Evolutionary conservation across 2,329 filamentous ascomycete species (phyloP).

Genomic region (Fusarium verticillioides): DNA sequence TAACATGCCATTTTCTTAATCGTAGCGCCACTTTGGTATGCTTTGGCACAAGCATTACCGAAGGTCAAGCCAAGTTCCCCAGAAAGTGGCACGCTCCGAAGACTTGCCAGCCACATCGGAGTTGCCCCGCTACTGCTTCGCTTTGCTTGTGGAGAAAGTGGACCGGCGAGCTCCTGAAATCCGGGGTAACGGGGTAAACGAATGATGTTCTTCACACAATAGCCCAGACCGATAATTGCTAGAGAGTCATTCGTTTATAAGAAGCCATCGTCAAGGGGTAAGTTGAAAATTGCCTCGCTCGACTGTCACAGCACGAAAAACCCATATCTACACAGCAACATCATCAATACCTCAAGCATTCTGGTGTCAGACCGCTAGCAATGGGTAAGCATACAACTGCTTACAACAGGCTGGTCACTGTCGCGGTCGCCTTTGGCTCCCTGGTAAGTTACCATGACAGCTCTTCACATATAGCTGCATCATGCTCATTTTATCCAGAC

Average conservation of each 20-base stretch:
- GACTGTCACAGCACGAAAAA: background rate
- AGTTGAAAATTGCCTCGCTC: too few species aligned
- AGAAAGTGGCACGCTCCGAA: background rate
- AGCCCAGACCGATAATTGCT: background rate
- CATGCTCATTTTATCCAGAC: slow-evolving; percentile 47
- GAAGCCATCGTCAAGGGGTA: background rate
- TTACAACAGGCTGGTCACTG: slow-evolving; percentile 49
- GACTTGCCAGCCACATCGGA: background rate
- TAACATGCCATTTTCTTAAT: rapidly evolving
- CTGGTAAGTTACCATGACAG: slow-evolving; percentile 29
- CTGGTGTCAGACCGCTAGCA: background rate
- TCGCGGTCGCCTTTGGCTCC: slow-evolving; percentile 48
- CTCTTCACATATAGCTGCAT: rapidly evolving
- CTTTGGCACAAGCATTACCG: rapidly evolving
- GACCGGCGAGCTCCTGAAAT: background rate
- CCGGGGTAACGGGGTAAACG: background rate
- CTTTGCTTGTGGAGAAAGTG: background rate
- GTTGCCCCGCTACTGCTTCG: background rate
- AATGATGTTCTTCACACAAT: background rate
- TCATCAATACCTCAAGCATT: background rate
- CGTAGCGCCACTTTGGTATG: rapidly evolving
- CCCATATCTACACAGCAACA: background rate
- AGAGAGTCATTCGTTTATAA: background rate
- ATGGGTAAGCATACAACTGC: slow-evolving; percentile 37
- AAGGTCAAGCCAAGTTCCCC: background rate